Conservation (phyloP, 1,284 basidiomycete genomes). For the Leccinum subrobustum region DNA sequence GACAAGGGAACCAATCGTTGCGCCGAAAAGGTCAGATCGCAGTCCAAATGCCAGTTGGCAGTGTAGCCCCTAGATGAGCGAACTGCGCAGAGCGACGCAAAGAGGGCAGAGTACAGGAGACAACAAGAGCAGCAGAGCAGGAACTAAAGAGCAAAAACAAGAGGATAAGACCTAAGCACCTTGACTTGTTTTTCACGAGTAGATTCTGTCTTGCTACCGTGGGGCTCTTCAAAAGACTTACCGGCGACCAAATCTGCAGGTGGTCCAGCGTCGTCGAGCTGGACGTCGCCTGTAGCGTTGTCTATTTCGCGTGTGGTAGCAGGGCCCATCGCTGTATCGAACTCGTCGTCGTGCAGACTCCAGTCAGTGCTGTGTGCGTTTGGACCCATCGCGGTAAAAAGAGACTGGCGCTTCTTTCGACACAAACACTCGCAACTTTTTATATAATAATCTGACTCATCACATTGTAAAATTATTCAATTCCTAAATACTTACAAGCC, state of each 20-base stretch:
- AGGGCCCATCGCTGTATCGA: conserved; percentile 46
- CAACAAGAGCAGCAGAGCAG: conserved; percentile 25
- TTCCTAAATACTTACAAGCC: conserved; percentile 7
- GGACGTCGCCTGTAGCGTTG: conserved; percentile 24
- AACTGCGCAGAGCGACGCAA: conserved; percentile 19
- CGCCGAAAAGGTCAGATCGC: conserved; percentile 19
- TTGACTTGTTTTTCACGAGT: conserved; percentile 78
- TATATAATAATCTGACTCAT: conserved; percentile 10
- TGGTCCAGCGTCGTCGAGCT: conserved; percentile 27
- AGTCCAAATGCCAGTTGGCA: conserved; percentile 25
- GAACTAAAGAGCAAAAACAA: conserved; percentile 36
- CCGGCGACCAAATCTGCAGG: conserved; percentile 23
- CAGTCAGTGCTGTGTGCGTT: conserved; percentile 39
- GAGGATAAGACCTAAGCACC: conserved; percentile 78
- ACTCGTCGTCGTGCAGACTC: conserved; percentile 53
- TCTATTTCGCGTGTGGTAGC: conserved; percentile 31
- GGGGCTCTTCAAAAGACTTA: conserved; percentile 40
- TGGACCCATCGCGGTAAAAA: conserved; percentile 26
- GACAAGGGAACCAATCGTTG: conserved; percentile 17
- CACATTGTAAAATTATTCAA: conserved; percentile 5
- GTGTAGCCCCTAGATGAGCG: conserved; percentile 17
- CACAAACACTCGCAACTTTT: conserved; percentile 1
- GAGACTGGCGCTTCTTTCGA: neutral
- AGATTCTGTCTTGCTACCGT: conserved; percentile 40
- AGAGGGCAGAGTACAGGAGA: conserved; percentile 26